Evolutionary conservation across 2,329 filamentous ascomycete genomes (phyloP), one percentile per base, ranked within the genome.

Genomic region (Pseudophaeomoniella oleicola): DNA sequence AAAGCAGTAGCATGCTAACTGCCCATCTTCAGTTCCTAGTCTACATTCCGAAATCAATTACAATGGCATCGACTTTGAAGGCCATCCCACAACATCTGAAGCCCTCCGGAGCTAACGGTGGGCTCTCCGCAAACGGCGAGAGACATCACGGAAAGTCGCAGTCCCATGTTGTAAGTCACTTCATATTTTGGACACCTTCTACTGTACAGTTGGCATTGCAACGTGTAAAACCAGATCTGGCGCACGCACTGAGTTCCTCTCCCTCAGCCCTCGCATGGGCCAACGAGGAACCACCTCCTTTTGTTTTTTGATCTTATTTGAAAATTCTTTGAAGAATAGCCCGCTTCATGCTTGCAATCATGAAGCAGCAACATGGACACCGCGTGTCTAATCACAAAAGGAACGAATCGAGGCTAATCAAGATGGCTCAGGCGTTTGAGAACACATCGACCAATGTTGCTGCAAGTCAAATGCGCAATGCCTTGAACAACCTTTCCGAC

Each of bases 391-490:
- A n/a, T n/a, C n/a, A n/a, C n/a, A n/a, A n/a, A n/a, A n/a, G n/a
- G n/a, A n/a, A n/a, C n/a, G n/a, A n/a, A n/a, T n/a, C n/a, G n/a
- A n/a, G 4, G 32, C 22, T 12, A 19, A 19, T 19, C 12, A 18
- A 34, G n/a, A 10, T 10, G 12, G 10, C 40, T 35, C 60, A 96
- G 90, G 90, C 90, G 44, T 98, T 98, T 61, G 90, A 98, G 67
- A 96, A 96, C 75, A 93, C 90, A 50, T 94, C 88, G 39, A 98
- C 90, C 56, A 94, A 85, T 53, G 88, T 98, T 47, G 90, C 90
- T 44, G 90, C 90, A 39, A 92, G 87, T 42, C 90, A 98, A 70
- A 98, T 98, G 90, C 85, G 90, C 64, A 98, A 98, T 73, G 74
- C 85, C 43, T 72, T 98, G 59, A 96, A 94, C 60, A 78, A 80